Conservation (phyloP, 106 monocot genomes). For the Amphibolis antarctica region DNA sequence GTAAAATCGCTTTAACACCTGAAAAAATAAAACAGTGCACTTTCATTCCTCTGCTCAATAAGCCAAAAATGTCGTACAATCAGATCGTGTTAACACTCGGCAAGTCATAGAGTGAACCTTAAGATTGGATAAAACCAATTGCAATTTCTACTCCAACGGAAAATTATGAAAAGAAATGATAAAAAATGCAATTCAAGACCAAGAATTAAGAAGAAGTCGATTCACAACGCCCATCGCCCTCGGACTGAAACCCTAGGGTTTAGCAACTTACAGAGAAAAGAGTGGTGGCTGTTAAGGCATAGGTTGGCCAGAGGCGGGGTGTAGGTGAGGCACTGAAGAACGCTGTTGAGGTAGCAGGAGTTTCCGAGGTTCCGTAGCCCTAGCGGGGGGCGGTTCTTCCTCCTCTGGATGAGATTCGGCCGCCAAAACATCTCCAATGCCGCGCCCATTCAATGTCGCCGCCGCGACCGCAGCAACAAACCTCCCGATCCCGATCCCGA, state of each 20-base stretch:
- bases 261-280: conserved; percentile 40
- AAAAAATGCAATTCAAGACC: no score
- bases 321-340: conserved; percentile 90
- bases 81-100: no score
- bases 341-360: conserved; percentile 92
- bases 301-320: conserved; percentile 92
- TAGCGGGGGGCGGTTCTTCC: conserved; percentile 40
- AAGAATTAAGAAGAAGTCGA: not conserved
- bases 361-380: conserved; percentile 93
- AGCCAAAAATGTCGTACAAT: no score
- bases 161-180: no score
- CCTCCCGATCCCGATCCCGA: no score
- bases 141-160: no score
- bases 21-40: no score
- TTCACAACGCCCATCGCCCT: not conserved
- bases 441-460: conserved; percentile 19
- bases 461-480: not conserved
- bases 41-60: no score
- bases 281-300: conserved; percentile 69
- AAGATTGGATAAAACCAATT: no score
- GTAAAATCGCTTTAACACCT: no score
- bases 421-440: conserved; percentile 56
- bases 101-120: no score
- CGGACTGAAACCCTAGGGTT: not conserved
- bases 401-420: conserved; percentile 19